Evolutionary conservation across 257 asterid genomes (phyloP), one percentile per base, ranked within the genome.

Genomic region (Gynochthodes officinalis): DNA sequence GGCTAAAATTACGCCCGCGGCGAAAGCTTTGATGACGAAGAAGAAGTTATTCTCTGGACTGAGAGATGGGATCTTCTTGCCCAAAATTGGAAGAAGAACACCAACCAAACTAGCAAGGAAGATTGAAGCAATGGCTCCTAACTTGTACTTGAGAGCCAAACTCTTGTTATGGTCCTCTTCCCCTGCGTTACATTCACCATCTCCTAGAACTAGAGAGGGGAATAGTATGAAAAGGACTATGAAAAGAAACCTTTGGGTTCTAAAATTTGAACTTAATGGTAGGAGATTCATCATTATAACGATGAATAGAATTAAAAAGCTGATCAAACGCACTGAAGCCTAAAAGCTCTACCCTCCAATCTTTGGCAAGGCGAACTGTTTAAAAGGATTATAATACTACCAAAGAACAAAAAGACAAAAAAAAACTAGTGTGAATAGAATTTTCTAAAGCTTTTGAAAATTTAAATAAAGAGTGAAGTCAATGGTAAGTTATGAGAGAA

Each of bases 1-100:
- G 0, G 84, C 80, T 23, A 81, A 37, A 44, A 81, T 77, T 2
- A 77, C 77, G 0, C 87, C 85, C 2, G 87, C 83, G 0, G 85
- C 87, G 1, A 83, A 83, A 10, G 82, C 81, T 30, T 83, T 83
- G 5, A 80, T 67, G 16, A 83, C 52, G 9, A 80, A 61, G 63
- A 83, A 80, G 10, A 76, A 52, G 30, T 61, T 52, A 1, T 75
- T 64, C 9, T 78, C 87, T 0, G 85, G 82, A 7, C 52, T 71
- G 0, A 80, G 44, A 0, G 80, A 59, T 0, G 80, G 83, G 6
- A 83, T 27, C 39, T 25, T 64, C 59, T 70, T 70, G 6, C 82
- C 79, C 1, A 79, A 23, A 0, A 64, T 15, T 0, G 82, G 79
- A 4, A 79, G n/a, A 19, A 37, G 71, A 44, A 79, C 79, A 0